Percentiles rank a stretch among this genome's conserved stretches.
Conservation (phyloP, 1,284 basidiomycete species). For the Sparassis latifolia region DNA sequence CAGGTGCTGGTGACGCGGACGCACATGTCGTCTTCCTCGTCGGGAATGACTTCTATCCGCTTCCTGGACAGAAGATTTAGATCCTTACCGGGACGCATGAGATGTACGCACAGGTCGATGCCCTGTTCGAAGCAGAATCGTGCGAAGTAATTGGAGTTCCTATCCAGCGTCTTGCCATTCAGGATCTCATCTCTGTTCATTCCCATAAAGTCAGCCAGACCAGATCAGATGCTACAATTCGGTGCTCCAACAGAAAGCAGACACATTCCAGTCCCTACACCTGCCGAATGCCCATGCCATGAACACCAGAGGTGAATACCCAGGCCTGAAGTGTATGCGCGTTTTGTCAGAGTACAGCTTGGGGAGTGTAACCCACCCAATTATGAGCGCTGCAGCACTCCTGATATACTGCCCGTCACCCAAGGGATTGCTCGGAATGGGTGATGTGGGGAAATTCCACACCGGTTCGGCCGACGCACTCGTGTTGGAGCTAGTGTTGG, state of each 20-base stretch:
- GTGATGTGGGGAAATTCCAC: constrained; percentile 44
- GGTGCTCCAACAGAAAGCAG: too few relatives aligned
- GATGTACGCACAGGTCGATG: constrained; percentile 66
- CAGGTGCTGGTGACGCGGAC: constrained; percentile 21
- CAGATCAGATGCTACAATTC: not conserved
- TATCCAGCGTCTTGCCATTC: constrained; percentile 84
- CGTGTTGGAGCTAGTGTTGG: too few relatives aligned
- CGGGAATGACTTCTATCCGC: constrained; percentile 87
- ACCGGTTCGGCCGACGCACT: constrained; percentile 8
- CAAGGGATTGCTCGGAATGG: constrained; percentile 54
- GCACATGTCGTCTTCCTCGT: constrained; percentile 86
- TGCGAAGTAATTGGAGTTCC: constrained; percentile 82
- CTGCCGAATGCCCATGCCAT: not conserved
- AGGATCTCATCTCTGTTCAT: constrained; percentile 69
- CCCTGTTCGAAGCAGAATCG: constrained; percentile 85
- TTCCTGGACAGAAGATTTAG: constrained; percentile 41
- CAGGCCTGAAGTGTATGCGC: not conserved
- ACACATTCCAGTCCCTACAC: not conserved
- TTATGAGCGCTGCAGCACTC: constrained; percentile 68
- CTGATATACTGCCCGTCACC: constrained; percentile 65
- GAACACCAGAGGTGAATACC: too few relatives aligned
- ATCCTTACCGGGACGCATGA: not conserved
- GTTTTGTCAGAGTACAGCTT: not conserved
- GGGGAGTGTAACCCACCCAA: constrained; percentile 46
- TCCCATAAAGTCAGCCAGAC: not conserved